Evolutionary conservation across 768 basidiomycete genomes (phyloP).

Genomic region (Mycena galopus): DNA sequence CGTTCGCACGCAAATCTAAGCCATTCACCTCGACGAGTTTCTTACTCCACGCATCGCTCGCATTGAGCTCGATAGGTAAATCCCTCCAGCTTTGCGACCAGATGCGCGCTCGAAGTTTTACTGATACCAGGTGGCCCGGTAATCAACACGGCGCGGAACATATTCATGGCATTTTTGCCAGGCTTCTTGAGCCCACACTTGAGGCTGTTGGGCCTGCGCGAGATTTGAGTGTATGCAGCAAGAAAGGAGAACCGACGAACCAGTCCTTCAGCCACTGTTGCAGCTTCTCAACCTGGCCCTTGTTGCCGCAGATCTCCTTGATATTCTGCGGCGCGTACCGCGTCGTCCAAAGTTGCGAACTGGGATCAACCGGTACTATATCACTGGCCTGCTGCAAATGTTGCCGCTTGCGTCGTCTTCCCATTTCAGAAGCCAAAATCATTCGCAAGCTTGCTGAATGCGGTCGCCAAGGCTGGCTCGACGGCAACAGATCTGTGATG

Average conservation of each 20-base stretch:
- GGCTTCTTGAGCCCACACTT: conserved; percentile 92
- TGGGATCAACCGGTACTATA: conserved; percentile 58
- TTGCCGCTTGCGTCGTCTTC: conserved; percentile 4
- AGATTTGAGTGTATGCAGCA: neutral
- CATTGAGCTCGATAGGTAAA: conserved; percentile 97
- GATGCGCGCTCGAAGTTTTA: conserved; percentile 96
- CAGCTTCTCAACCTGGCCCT: conserved; percentile 90
- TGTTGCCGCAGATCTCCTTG: conserved; percentile 97
- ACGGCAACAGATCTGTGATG: neutral
- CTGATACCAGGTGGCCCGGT: conserved; percentile 97
- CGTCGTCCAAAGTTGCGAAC: conserved; percentile 93
- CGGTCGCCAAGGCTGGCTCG: conserved; percentile 17
- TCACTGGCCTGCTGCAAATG: no score
- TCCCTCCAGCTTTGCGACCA: conserved; percentile 91
- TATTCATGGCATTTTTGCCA: conserved; percentile 90
- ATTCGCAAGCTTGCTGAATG: neutral
- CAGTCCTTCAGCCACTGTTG: conserved; percentile 90
- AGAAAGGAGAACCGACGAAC: conserved; percentile 57
- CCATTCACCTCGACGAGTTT: conserved; percentile 89
- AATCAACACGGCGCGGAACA: conserved; percentile 89
- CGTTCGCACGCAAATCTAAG: neutral
- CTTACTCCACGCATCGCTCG: conserved; percentile 95
- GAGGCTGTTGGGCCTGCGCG: conserved; percentile 75
- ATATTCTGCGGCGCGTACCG: conserved; percentile 91
- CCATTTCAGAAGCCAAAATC: conserved; percentile 3